Evolutionary conservation across 2,329 filamentous ascomycete genomes (phyloP), one percentile per base, ranked within the genome.

Genomic region (Coniochaeta ligniaria): DNA sequence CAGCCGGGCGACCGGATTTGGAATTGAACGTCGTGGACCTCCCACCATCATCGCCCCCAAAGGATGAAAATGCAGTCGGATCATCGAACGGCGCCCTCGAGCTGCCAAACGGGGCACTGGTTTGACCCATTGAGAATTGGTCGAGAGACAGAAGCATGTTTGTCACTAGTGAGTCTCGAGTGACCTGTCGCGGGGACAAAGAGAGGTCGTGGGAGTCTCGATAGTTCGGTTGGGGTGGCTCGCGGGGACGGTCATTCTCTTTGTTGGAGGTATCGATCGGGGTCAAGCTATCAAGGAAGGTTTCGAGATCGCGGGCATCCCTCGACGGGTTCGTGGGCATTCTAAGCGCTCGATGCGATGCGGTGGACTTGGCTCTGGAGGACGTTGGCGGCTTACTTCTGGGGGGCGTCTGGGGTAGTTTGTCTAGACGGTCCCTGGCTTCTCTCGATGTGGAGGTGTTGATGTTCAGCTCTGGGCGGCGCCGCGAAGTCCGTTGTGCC

Each of bases 131-230:
- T 45, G 85, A 88, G 70, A 94, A 86, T 73, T 94, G 90, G 75
- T 96, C 94, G 65, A 99, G 87, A 45, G 93, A 96, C 65, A 95
- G 81, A 63, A 98, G 86, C 89, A 99, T 95, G 74, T 97, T 96
- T 74, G 95, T 90, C 62, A 99, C 92, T 66, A 99, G 87, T 38
- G 93, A 97, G 71, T 96, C 91, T 66, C 94, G 87, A 45, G 90
- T 91, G 64, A 91, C 86, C 71, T 91, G 85, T 63, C 87, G 82
- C 57, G 89, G 85, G 58, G 88, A 88, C 68, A 96, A 81, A 61
- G 91, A 93, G 63, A 97, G 82, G 73, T 96, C 93, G 79, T 97
- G 93, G 57, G 89, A 92, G 75, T 93, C 87, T 65, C 82, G 78
- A 60, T 73, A 70, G 66, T 68, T 64, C 64, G 70, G 64, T 63